Evolutionary conservation across 352 stramenopile genomes (phyloP).

Genomic region (Globisporangium paddicum): DNA sequence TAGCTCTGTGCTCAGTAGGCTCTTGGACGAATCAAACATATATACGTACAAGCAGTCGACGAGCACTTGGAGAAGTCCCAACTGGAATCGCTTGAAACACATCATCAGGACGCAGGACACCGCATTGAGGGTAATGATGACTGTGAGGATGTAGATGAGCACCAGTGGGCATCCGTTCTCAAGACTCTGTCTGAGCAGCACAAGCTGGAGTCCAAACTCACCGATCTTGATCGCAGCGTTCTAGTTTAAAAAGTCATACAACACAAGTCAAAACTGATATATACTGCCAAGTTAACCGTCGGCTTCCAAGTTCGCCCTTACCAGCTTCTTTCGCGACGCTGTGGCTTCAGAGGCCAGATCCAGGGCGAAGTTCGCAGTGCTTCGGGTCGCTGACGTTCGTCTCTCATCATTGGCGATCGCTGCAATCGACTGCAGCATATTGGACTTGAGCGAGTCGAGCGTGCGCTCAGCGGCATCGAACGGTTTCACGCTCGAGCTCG

Average conservation of each 20-base stretch:
- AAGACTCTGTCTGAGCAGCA: background rate
- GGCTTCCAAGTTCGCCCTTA: background rate
- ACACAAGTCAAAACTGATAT: no score
- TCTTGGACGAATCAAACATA: no score
- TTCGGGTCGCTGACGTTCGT: no score
- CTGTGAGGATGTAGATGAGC: background rate
- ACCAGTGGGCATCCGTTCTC: background rate
- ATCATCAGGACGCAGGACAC: background rate
- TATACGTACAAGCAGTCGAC: background rate
- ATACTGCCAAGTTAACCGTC: no score
- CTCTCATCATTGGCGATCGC: no score
- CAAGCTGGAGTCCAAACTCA: background rate
- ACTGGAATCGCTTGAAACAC: background rate
- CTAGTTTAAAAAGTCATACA: background rate
- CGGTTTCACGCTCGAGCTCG: background rate
- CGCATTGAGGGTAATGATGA: background rate
- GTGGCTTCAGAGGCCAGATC: no score
- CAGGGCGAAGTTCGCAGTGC: background rate
- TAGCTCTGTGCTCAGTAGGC: no score
- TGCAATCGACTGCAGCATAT: no score
- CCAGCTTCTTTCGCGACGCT: no score
- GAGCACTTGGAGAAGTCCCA: background rate
- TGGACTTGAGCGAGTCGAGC: background rate
- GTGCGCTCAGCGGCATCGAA: background rate
- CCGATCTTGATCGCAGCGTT: background rate